These are phyloP conservation scores for Dendrobium huoshanense DNA, from an alignment of 106 monocot genomes.

Conservation along the genomic window DNA sequence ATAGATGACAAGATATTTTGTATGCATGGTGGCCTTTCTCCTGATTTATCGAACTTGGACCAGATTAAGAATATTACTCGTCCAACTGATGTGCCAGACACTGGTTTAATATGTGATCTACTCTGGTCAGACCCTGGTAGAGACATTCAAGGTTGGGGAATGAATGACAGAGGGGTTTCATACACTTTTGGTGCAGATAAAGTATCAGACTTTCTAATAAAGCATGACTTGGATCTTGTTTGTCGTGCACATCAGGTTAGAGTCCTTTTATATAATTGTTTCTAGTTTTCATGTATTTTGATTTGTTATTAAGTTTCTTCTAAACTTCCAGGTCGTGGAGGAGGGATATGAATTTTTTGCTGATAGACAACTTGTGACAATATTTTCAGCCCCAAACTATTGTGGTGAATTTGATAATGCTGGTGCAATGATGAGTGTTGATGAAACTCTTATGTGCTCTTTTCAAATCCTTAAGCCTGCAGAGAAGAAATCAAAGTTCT, in stretches of 20 bases:
- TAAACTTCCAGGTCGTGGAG: slow-evolving; percentile 37
- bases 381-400: slow-evolving; percentile 46
- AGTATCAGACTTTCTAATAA: slow-evolving; percentile 43
- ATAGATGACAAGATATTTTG: slow-evolving; percentile 54
- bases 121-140: slow-evolving; percentile 56
- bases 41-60: slow-evolving; percentile 37
- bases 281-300: background rate
- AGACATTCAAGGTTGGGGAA: slow-evolving; percentile 48
- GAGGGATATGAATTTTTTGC: slow-evolving; percentile 64
- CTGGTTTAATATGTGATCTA: slow-evolving; percentile 48
- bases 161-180: slow-evolving; percentile 56
- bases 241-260: slow-evolving; percentile 52
- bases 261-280: background rate
- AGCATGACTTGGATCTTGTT: slow-evolving; percentile 46
- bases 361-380: slow-evolving; percentile 46
- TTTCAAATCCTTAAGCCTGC: slow-evolving; percentile 29
- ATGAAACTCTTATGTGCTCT: slow-evolving; percentile 34
- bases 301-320: background rate
- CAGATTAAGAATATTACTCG: slow-evolving; percentile 37
- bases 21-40: slow-evolving; percentile 67
- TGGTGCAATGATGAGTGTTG: slow-evolving; percentile 38
- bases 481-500: slow-evolving; percentile 23
- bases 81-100: slow-evolving; percentile 45
- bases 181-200: slow-evolving; percentile 51
- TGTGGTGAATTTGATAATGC: slow-evolving; percentile 41